phyloP scores from a whole-genome alignment of 768 basidiomycete species.

The Tulasnella sp. region DNA sequence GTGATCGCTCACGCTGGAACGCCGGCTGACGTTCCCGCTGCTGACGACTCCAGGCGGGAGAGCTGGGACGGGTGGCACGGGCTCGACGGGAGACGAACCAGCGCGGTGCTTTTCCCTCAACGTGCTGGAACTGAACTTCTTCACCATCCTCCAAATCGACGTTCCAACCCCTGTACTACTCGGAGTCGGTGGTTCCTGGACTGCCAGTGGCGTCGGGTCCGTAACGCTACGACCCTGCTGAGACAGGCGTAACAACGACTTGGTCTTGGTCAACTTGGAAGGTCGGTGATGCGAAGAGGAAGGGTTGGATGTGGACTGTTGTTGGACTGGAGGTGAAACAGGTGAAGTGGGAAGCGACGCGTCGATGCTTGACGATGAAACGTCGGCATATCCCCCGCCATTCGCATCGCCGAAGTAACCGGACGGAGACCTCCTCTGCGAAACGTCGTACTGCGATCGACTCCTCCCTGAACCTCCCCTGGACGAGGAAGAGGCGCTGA shows the following conservation, averaged over 20 bases:
- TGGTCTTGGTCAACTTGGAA: neutral
- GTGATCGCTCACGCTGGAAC: neutral
- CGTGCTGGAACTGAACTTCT: slow-evolving; percentile 19
- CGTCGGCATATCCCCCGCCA: neutral
- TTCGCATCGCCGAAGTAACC: neutral
- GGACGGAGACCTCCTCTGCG: neutral
- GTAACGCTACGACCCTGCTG: neutral
- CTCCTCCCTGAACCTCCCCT: neutral
- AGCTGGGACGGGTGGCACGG: slow-evolving; percentile 10
- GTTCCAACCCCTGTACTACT: neutral
- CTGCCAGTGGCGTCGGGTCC: neutral
- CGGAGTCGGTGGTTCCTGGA: neutral
- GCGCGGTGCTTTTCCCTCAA: slow-evolving; percentile 10
- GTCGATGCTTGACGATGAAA: neutral
- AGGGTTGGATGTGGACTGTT: neutral
- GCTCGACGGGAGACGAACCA: neutral
- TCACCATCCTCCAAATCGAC: slow-evolving; percentile 14
- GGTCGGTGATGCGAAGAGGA: neutral
- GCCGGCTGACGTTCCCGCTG: neutral
- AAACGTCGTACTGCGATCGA: neutral
- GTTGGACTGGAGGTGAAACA: neutral
- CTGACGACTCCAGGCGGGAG: neutral
- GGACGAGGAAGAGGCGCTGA: neutral
- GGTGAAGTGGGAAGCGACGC: neutral
- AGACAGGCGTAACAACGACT: neutral